phyloP scores from a whole-genome alignment of 805 yeast species.

The Yamadazyma sp. region DNA sequence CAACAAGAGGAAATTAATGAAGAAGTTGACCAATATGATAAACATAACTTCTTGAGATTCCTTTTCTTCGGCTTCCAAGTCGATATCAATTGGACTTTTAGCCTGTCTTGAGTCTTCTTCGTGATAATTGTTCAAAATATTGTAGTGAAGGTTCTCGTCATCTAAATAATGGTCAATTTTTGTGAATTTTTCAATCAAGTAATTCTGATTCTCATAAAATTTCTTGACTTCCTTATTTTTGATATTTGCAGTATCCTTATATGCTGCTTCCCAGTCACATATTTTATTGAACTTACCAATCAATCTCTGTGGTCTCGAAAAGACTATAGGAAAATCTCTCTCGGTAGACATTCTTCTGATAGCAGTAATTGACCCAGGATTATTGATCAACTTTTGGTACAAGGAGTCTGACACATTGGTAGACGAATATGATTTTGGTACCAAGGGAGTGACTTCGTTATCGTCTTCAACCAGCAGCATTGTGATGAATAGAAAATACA shows the following conservation, averaged over 20 bases:
- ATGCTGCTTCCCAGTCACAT: conserved; percentile 28
- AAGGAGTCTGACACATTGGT: not conserved
- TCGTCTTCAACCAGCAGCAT: too few species aligned
- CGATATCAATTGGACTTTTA: conserved; percentile 3
- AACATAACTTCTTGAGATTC: conserved; percentile 43
- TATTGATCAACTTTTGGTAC: conserved; percentile 3
- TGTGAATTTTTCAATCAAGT: conserved; percentile 49
- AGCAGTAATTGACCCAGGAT: conserved; percentile 7
- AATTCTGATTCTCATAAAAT: conserved; percentile 61
- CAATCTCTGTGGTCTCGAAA: conserved; percentile 28
- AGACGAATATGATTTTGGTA: not conserved
- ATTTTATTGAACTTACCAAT: conserved; percentile 30
- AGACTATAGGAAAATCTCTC: conserved; percentile 1
- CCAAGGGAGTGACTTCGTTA: conserved; percentile 1
- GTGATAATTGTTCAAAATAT: conserved; percentile 58
- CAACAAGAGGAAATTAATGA: conserved; percentile 55
- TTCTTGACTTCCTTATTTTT: conserved; percentile 26
- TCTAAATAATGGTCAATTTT: conserved; percentile 67
- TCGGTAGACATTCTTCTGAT: conserved; percentile 6
- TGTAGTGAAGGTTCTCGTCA: conserved; percentile 59
- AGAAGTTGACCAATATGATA: conserved; percentile 65
- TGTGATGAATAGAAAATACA: too few species aligned
- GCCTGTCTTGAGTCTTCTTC: conserved; percentile 9
- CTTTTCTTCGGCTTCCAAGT: conserved; percentile 31
- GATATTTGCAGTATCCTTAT: conserved; percentile 12